Base-by-base conservation (phyloP, 2,329 filamentous ascomycete genomes). In the Trichoderma sp. region DNA sequence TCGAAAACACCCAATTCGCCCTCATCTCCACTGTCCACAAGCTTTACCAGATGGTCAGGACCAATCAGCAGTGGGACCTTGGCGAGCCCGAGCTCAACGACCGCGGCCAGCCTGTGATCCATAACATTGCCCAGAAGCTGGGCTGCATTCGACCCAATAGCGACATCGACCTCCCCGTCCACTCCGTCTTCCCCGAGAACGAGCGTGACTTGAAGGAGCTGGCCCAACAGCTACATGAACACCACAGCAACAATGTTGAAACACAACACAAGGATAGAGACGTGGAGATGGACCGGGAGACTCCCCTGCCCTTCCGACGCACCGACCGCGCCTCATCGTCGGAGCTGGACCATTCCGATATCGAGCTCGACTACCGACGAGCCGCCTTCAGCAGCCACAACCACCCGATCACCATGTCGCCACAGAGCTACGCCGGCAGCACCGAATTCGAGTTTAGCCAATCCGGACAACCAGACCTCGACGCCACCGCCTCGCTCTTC, bases 1-100 rank as follows among this genome's bases (percentile, higher is more conserved):
- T 90, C 39, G 87, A 90, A 72, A 88, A 89, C 77, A 89, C 86
- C 1, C 87, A 89, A 73, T 87, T 88, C 73, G 85, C 86, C 57
- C 81, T 90, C 67, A 87, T 89, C 68, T 86, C 86, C 66, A 89
- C 87, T 22, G 86, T 89, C 1, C 87, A 89, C 75, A 89, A 89
- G 77, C 82, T 90, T 25, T 90, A 89, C 76, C 81, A 82, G 64
- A 89, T 90, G 87, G 83, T 90, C 54, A 82, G 86, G 69, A 86
- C 80, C 69, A 79, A 80, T 22, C 85, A 89, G 72, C 74, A 80
- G 3, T 90, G 87, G 87, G 84, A 87, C 13, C 79, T 89, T 17
- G 86, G 84, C n/a, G 86, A 89, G 72, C 87, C 87, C 4, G 86
- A 88, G 70, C 78, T 89, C 71, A 90, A 90, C 75, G 86, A 88